A percentile compares a stretch with the other conserved stretches of the same genome.
These are phyloP conservation scores for Wickerhamiella parazyma DNA, from an alignment of 805 yeast genomes.

Conservation along the genomic window DNA sequence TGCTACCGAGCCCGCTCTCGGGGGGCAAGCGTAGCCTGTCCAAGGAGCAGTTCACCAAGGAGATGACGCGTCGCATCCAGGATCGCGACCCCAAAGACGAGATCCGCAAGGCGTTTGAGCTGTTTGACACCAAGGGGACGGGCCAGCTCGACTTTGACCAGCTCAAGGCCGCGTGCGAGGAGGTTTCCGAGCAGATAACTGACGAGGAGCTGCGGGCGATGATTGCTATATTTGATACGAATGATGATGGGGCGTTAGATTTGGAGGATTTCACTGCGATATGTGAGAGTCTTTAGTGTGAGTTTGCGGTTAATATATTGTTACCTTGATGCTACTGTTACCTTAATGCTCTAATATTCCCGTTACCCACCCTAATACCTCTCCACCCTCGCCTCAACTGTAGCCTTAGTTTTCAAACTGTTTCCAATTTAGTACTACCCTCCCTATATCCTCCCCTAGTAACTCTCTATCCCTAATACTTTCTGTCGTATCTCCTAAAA, in stretches of 20 bases:
- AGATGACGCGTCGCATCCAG: constrained; percentile 66
- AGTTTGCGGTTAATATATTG: no score
- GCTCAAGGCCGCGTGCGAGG: constrained; percentile 79
- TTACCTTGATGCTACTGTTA: no score
- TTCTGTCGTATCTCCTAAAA: no score
- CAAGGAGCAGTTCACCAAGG: constrained; percentile 68
- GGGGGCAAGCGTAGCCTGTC: constrained; percentile 31
- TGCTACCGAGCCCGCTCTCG: constrained; percentile 69
- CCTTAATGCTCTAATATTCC: no score
- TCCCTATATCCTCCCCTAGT: not conserved
- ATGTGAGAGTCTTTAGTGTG: constrained; percentile 1
- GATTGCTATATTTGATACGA: constrained; percentile 95
- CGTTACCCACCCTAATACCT: no score
- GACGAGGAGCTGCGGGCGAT: constrained; percentile 91
- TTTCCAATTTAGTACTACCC: no score
- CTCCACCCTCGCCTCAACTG: no score
- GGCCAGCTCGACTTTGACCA: constrained; percentile 72
- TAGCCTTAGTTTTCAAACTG: no score
- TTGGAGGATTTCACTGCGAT: constrained; percentile 24
- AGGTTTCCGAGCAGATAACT: constrained; percentile 77
- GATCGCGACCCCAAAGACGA: constrained; percentile 90
- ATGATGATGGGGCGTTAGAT: constrained; percentile 80
- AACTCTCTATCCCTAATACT: no score
- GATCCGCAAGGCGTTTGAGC: constrained; percentile 82
- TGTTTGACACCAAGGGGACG: constrained; percentile 79